These are phyloP conservation scores for Picochlorum sp. DNA, from an alignment of 139 green algal genomes.

Conservation along the genomic window DNA sequence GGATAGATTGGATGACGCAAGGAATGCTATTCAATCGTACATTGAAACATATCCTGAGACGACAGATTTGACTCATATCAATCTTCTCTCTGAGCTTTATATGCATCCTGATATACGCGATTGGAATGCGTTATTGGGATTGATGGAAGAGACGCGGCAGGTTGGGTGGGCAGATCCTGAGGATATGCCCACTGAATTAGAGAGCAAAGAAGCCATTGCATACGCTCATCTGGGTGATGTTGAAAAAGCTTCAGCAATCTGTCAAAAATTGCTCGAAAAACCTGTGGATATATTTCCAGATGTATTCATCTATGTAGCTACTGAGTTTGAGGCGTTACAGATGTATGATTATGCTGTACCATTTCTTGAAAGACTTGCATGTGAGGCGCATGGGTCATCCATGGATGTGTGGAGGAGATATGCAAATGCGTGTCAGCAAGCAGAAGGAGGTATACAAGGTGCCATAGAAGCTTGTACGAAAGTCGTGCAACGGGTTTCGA, in stretches of 20 bases:
- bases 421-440: constrained; percentile 34
- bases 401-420: constrained; percentile 45
- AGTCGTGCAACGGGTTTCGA: constrained; percentile 14
- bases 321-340: constrained; percentile 33
- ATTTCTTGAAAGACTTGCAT: constrained; percentile 30
- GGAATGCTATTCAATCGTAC: constrained; percentile 40
- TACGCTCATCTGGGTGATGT: constrained; percentile 41
- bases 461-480: constrained; percentile 28
- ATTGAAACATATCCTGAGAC: constrained; percentile 29
- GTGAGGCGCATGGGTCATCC: constrained; percentile 27
- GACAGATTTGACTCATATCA: constrained; percentile 71
- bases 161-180: constrained; percentile 17
- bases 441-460: constrained; percentile 7
- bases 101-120: constrained; percentile 31
- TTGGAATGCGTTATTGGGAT: constrained; percentile 29
- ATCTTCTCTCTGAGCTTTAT: constrained; percentile 81
- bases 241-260: constrained; percentile 20
- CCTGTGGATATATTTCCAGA: constrained; percentile 43
- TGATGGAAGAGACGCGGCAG: constrained; percentile 45
- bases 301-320: constrained; percentile 51
- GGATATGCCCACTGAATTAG: constrained; percentile 61
- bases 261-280: constrained; percentile 29
- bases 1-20: constrained; percentile 34
- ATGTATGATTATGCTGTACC: constrained; percentile 27
- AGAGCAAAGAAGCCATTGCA: constrained; percentile 46